Evolutionary conservation across 116 monocot species (phyloP), one percentile per base, ranked within the genome.

Genomic region (Dioscorea cayenensis): DNA sequence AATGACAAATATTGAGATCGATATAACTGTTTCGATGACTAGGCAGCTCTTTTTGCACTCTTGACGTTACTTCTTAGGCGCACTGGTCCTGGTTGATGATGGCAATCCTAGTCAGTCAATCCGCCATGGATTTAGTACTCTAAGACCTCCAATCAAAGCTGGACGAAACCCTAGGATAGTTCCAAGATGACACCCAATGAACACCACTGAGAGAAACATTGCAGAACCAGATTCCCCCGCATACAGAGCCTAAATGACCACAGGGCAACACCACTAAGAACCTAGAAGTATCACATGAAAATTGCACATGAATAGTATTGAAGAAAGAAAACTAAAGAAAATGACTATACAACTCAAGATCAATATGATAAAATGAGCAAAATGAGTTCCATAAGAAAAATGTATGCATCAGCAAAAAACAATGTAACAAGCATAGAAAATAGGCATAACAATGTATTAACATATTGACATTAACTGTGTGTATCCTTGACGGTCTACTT

Each of bases 231-330:
- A 3, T n/a, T n/a, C n/a, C n/a, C n/a, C n/a, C n/a, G n/a, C n/a
- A n/a, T n/a, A n/a, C n/a, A n/a, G n/a, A n/a, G n/a, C n/a, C 71
- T 86, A 69, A 78, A 97, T 48, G 97, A 97, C 79, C 73, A 72
- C 81, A 84, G 78, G 18, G 93, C 93, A 63, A 97, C 79, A 17
- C 97, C 81, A 64, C 97, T 97, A 36, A 97, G 90, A 12, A 97
- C 93, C 97, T 97, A 76, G 69, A 90, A 28, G 71, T 49, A 71
- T 60, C 28, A 28, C 32, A 28, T 59, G 51, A 66, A 43, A 32
- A 32, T 4, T 32, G 32, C 32, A 32, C 32, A 32, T 32, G 32
- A 32, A 32, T 32, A 32, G 32, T 32, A 38, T 28, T 65, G 64
- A 2, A 13, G 14, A 65, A 35, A 28, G 21, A 35, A 14, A 65